These are phyloP conservation scores for Acanthamoeba lenticulata DNA, from an alignment of 208 protist species.

Conservation along the genomic window DNA sequence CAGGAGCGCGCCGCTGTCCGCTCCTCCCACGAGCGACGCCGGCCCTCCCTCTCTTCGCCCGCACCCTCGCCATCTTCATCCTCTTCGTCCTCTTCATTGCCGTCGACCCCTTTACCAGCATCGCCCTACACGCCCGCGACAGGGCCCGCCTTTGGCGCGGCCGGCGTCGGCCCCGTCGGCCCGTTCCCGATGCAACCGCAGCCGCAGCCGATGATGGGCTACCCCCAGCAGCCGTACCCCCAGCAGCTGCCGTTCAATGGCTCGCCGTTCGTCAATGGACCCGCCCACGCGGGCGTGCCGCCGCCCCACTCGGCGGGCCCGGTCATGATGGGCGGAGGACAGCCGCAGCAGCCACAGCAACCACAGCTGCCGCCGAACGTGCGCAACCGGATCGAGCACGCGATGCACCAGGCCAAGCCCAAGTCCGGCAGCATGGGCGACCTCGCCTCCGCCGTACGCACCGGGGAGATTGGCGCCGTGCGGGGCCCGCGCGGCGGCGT, in stretches of 20 bases:
- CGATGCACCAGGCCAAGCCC: background rate
- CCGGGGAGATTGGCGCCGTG: background rate
- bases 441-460: background rate
- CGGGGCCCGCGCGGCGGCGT: background rate
- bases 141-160: too few relatives aligned
- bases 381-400: background rate
- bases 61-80: too few relatives aligned
- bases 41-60: too few relatives aligned
- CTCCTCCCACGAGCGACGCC: background rate
- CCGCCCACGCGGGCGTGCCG: too few relatives aligned
- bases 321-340: too few relatives aligned
- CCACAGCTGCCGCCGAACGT: too few relatives aligned
- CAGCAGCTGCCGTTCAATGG: background rate
- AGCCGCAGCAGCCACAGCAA: too few relatives aligned
- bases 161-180: background rate
- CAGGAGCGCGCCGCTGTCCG: background rate
- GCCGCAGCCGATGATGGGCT: background rate
- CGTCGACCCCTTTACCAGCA: background rate
- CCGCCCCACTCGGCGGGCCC: background rate
- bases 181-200: too few relatives aligned
- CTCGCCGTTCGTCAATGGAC: too few relatives aligned
- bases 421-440: conserved; percentile 13
- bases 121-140: too few relatives aligned
- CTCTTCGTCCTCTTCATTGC: background rate
- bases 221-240: background rate